These are phyloP conservation scores for Colletotrichum orbiculare DNA, from an alignment of 2,329 filamentous ascomycete species.

Conservation along the genomic window DNA sequence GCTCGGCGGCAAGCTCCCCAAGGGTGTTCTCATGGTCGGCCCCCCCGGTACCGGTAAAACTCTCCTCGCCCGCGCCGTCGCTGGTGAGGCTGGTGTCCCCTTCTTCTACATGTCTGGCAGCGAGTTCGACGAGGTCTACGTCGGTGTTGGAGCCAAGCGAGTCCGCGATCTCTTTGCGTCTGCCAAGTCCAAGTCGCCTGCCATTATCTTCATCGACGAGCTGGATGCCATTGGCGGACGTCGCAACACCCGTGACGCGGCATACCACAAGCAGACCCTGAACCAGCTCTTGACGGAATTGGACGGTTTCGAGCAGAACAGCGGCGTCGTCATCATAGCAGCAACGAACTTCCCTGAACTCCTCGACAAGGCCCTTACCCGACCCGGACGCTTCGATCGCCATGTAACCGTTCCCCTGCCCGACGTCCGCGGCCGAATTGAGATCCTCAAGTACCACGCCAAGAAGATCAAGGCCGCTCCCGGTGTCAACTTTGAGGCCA, in stretches of 20 bases:
- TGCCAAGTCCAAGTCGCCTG: conserved; percentile 85
- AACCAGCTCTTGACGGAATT: conserved; percentile 97
- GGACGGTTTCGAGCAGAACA: conserved; percentile 95
- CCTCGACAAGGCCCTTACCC: conserved; percentile 95
- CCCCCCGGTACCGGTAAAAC: conserved; percentile 99
- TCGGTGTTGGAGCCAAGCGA: conserved; percentile 95
- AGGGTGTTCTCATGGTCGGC: conserved; percentile 93
- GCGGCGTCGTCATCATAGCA: conserved; percentile 93
- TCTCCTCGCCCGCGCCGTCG: conserved; percentile 91
- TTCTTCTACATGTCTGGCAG: conserved; percentile 99
- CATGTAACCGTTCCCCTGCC: conserved; percentile 90
- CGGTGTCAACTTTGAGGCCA: conserved; percentile 84
- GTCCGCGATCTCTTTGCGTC: conserved; percentile 91
- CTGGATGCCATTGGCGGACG: conserved; percentile 94
- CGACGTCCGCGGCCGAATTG: conserved; percentile 91
- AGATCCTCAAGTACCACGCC: conserved; percentile 93
- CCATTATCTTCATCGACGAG: conserved; percentile 96
- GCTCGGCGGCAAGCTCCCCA: conserved; percentile 94
- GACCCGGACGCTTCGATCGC: conserved; percentile 95
- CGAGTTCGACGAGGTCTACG: conserved; percentile 98
- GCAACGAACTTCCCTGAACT: conserved; percentile 96
- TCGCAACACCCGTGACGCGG: conserved; percentile 90
- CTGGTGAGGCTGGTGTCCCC: conserved; percentile 94
- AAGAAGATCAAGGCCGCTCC: conserved; percentile 85
- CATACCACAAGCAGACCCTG: conserved; percentile 96